These are phyloP conservation scores for barrel medic (Medicago truncatula) DNA, from an alignment of 306 rosid species.

Conservation along the genomic window MtrunA17r5.0-ANR NC_053042.1:54442001-54442500, in stretches of 20 bases:
- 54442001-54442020: constrained; percentile 74
- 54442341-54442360: constrained; percentile 59
- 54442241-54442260: constrained; percentile 17
- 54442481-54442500: constrained; percentile 57
- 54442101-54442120: constrained; percentile 43
- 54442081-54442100: constrained; percentile 46
- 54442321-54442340: constrained; percentile 48
- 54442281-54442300: neutral
- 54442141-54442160: constrained; percentile 46
- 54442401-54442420: constrained; percentile 68
- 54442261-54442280: constrained; percentile 7
- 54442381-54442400: constrained; percentile 53
- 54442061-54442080: constrained; percentile 56
- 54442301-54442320: neutral
- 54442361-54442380: constrained; percentile 52
- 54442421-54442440: constrained; percentile 64
- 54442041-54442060: constrained; percentile 67
- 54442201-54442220: constrained; percentile 29
- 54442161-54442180: constrained; percentile 48
- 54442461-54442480: constrained; percentile 69
- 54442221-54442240: constrained; percentile 31
- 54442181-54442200: constrained; percentile 34
- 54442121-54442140: constrained; percentile 43
- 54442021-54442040: constrained; percentile 74
- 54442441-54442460: constrained; percentile 78